Base-by-base conservation (phyloP, 805 yeast species). In the Wickerhamiella lipophila region DNA sequence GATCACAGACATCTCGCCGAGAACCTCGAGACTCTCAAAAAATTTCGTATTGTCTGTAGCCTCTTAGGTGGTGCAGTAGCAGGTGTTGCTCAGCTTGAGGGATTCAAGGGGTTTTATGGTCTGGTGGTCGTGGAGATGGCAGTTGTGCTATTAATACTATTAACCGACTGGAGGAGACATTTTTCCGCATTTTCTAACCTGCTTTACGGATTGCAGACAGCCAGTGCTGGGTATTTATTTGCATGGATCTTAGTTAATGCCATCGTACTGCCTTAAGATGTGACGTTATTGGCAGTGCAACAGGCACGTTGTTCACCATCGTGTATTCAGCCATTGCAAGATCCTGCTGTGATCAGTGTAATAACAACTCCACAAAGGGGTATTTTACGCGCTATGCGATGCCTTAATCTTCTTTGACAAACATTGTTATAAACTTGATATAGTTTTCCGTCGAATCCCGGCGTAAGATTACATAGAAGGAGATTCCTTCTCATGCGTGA, bases 11-110 rank as follows among this genome's bases (percentile, higher is more conserved):
- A 35, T 50, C 8, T 40, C 30, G 41, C 36, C 22, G 18, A 21
- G 2, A 57, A 57, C 30, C 40, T 27, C 13, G 26, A 46, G 34
- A 16, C 44, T 13, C 32, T 59, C 15, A 15, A 40, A 6, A 30
- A 50, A 15, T 51, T 73, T 2, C 68, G 74, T 42, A 78, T 76
- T 54, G 59, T 71, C n/a, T 65, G 73, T 2, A 68, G 78, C 6
- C 63, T 78, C 22, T 64, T 71, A 1, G 64, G 68, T 26, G 83
- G 83, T 12, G 57, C 72, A 3, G 72, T 73, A 16, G 76, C 78
- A 13, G 83, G 83, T 4, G 70, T 77, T 26, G 57, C 78, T 25
- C 71, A 71, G 50, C 63, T 77, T 21, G 75, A 76, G 51, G 70
- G 79, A 3, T 51, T 68, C 18, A 39, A 62, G 16, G 83, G 83